A percentile compares a stretch with the other conserved stretches of the same genome.
Conservation (phyloP, 2,329 filamentous ascomycete genomes). For the Sporothrix protearum region DNA sequence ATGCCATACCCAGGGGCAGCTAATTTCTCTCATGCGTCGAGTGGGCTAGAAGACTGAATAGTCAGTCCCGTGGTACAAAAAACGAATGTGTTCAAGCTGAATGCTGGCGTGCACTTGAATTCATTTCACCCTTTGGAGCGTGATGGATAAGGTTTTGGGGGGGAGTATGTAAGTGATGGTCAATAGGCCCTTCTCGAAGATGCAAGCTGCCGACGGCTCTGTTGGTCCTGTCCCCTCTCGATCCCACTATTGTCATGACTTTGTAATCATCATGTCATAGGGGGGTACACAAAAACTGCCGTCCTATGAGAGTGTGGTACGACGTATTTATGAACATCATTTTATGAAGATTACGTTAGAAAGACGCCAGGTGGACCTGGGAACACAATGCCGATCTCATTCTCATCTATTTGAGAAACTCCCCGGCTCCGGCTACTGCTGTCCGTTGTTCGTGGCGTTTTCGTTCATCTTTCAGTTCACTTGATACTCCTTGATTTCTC, state of each 20-base stretch:
- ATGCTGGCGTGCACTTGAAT: too few species aligned
- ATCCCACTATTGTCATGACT: constrained; percentile 3
- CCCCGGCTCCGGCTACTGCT: not conserved
- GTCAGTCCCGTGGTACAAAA: not conserved
- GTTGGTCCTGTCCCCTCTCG: not conserved
- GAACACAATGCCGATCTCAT: not conserved
- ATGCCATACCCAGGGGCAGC: not conserved
- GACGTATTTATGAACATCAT: not conserved
- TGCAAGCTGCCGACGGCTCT: not conserved
- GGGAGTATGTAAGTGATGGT: not conserved
- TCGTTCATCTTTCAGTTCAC: not conserved
- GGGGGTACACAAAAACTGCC: not conserved
- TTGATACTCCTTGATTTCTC: not conserved
- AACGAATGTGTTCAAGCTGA: not conserved
- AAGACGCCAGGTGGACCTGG: not conserved
- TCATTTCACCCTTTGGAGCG: too few species aligned
- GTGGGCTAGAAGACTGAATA: not conserved
- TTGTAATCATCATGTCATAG: not conserved
- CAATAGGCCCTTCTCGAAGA: not conserved
- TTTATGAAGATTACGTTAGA: not conserved
- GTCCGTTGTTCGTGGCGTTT: not conserved
- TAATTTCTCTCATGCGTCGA: not conserved
- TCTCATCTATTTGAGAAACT: not conserved
- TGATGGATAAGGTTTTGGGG: not conserved
- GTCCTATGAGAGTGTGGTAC: too few species aligned